Base-by-base conservation (phyloP, 176 grass and related monocot species). In the Zoysia pacifica region DNA sequence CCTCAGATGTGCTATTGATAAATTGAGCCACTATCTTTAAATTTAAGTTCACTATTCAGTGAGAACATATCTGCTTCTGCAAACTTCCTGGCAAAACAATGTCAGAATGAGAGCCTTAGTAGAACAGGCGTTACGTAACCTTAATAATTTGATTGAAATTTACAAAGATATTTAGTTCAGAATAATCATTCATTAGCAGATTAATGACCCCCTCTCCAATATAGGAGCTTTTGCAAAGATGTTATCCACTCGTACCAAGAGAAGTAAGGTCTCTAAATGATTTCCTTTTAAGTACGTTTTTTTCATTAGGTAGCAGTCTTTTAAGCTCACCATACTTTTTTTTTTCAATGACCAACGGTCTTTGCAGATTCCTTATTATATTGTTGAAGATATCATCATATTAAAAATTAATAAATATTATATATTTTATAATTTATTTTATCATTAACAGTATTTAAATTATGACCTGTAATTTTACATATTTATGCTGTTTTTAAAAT, bases 31-130 rank as follows among this genome's bases (percentile, higher is more conserved):
- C 53, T 6, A 7, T 75, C 74, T 48, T 64, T 46, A 38, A 49
- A 15, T 3, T 61, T 56, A 70, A 71, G 7, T 70, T 13, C 56
- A 74, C 78, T 55, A 18, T 73, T 79, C 38, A 1, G 14, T 69
- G 28, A 94, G 89, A 94, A 84, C 84, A 37, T 85, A 87, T 76
- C 71, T 94, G 60, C 81, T 89, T 61, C 93, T 91, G 83, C 93
- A 94, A 84, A 85, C 89, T 59, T 94, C 86, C 58, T 94, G 89
- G 93, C 93, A 91, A 91, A 94, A 91, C 72, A 91, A 81, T 83
- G 82, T 89, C 78, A 89, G 89, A 83, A 94, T 94, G 93, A 85
- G 84, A 79, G 84, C 84, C 74, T 79, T 94, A 39, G 78, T 94
- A 82, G 93, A 94, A 76, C 89, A 94, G 83, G 92, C 84, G 79